A percentile compares a stretch with the other conserved stretches of the same genome.
Conservation (phyloP, 1,284 basidiomycete species). For the Rhodotorula sp. region DNA sequence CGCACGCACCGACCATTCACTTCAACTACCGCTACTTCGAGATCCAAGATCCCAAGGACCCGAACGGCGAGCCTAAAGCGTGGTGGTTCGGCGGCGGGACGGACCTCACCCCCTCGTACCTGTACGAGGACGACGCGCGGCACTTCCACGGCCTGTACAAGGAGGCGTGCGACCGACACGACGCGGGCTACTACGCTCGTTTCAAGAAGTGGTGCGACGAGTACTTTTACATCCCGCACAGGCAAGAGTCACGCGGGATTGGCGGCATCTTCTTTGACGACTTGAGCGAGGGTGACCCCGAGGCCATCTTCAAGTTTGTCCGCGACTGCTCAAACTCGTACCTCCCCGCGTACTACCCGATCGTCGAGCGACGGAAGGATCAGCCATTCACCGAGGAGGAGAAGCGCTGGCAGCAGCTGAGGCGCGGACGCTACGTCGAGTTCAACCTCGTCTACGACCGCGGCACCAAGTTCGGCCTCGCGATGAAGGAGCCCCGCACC, state of each 20-base stretch:
- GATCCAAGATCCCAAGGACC: conserved; percentile 44
- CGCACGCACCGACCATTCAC: conserved; percentile 65
- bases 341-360: conserved; percentile 82
- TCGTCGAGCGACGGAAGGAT: conserved; percentile 62
- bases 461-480: conserved; percentile 68
- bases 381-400: conserved; percentile 62
- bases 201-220: conserved; percentile 98
- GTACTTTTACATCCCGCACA: conserved; percentile 93
- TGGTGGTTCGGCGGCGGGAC: conserved; percentile 99
- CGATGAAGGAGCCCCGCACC: conserved; percentile 84
- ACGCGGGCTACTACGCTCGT: conserved; percentile 66
- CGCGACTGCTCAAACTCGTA: conserved; percentile 71
- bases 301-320: conserved; percentile 74
- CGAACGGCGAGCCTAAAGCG: conserved; percentile 54
- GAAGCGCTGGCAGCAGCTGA: conserved; percentile 83
- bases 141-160: conserved; percentile 86
- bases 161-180: conserved; percentile 71
- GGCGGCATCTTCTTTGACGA: conserved; percentile 98
- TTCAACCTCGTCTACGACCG: conserved; percentile 86
- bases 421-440: conserved; percentile 87
- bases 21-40: conserved; percentile 99
- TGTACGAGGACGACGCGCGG: conserved; percentile 79
- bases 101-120: conserved; percentile 91
- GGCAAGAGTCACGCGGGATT: conserved; percentile 82
- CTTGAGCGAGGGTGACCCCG: conserved; percentile 57